Percentiles rank a stretch among this genome's conserved stretches.
phyloP scores from a whole-genome alignment of 306 rosid species.

The Vicia faba region DNA sequence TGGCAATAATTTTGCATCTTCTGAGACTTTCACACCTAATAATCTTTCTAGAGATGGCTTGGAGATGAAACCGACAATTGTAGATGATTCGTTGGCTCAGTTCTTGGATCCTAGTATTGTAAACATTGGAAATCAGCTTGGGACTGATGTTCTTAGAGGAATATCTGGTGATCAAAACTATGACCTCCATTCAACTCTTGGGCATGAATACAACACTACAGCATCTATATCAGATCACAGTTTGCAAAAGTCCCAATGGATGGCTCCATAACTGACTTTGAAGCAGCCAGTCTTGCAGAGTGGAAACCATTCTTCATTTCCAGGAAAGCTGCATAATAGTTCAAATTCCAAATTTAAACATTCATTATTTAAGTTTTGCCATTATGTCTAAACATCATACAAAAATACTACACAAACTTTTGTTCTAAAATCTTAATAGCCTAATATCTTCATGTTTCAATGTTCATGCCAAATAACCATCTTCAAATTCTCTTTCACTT shows the following conservation, averaged over 20 bases:
- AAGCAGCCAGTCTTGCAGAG: conserved; percentile 44
- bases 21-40: conserved; percentile 37
- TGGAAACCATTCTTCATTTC: conserved; percentile 41
- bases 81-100: conserved; percentile 41
- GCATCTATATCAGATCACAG: conserved; percentile 43
- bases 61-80: conserved; percentile 44
- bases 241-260: conserved; percentile 39
- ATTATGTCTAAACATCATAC: too few relatives aligned
- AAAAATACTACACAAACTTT: too few relatives aligned
- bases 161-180: conserved; percentile 36
- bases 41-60: conserved; percentile 43
- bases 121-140: conserved; percentile 38
- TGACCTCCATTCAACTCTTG: conserved; percentile 41
- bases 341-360: too few relatives aligned
- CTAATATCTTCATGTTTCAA: too few relatives aligned
- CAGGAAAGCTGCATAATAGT: conserved; percentile 48
- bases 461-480: too few relatives aligned
- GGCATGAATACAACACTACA: conserved; percentile 37
- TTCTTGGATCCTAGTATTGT: conserved; percentile 41
- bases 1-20: conserved; percentile 45
- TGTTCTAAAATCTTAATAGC: too few relatives aligned
- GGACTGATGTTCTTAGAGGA: conserved; percentile 37
- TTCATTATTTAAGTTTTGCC: too few relatives aligned
- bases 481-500: too few relatives aligned
- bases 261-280: conserved; percentile 45